Base-by-base conservation (phyloP, 164 flowering plant genomes). In the Saururus chinensis region DNA sequence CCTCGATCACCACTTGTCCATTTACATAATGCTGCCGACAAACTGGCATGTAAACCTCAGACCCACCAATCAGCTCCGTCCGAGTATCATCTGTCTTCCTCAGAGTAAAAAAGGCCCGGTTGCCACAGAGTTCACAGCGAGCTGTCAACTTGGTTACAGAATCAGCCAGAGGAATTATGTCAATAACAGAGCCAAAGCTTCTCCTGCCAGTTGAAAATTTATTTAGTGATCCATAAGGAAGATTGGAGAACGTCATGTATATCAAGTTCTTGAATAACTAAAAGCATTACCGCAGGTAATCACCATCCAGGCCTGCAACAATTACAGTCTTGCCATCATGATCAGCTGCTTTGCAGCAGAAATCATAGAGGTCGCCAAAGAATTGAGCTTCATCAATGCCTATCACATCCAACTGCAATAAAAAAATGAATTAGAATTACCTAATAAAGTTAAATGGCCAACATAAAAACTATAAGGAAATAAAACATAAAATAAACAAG, bases 351-450 rank as follows among this genome's bases (percentile, higher is more conserved):
- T 76, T 68, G 63, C 76, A 77, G 76, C 99, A 93, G 69, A 93
- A 93, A 63, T 88, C 95, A 63, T 90, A 87, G 7, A 93, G 92
- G 66, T 93, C 97, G 48, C 72, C 93, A 48, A 93, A 90, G 66
- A 93, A 93, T 57, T 93, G 99, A 64, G 93, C 97, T 68, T 93
- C 99, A 65, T 93, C 97, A 51, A 93, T 88, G 4, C 96, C 99
- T 76, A 93, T 93, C 57, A 93, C 99, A 76, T 93, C 95, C 57
- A 88, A 45, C 98, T 90, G 16, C 9, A 30, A 20, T 11, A 41
- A 19, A 41, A 57, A 57, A 7, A 10, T 30, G 37, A 2, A 2
- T 30, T 30, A 30, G 37, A 2, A 30, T 30, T 2, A 30, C 37
- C 37, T 30, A 30, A 2, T 30, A 30, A 6, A 30, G 37, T 30